Evolutionary conservation across 2,329 filamentous ascomycete species (phyloP).

Genomic region (Fusarium luffae): DNA sequence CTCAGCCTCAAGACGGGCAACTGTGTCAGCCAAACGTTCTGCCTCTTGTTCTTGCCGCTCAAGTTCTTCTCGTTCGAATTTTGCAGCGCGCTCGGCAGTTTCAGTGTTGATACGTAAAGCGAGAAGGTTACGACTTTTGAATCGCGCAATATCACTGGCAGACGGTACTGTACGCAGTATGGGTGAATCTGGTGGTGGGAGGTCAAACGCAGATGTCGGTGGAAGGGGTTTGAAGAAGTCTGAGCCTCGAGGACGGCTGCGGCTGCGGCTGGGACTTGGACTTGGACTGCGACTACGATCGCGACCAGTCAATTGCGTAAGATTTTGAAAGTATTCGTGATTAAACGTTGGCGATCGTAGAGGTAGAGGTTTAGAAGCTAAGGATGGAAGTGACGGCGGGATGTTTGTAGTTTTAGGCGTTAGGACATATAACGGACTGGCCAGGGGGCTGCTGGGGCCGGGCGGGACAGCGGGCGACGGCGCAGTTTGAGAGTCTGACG

Average conservation of each 20-base stretch:
- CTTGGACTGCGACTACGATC: constrained; percentile 30
- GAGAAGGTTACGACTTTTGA: constrained; percentile 39
- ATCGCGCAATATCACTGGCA: constrained; percentile 38
- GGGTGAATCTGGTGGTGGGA: constrained; percentile 27
- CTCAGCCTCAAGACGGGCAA: constrained; percentile 59
- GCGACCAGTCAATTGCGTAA: constrained; percentile 19
- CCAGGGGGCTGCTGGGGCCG: constrained; percentile 37
- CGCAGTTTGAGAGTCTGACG: constrained; percentile 20
- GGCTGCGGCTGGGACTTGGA: constrained; percentile 32
- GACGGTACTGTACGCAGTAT: constrained; percentile 33
- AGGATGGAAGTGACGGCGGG: constrained; percentile 30
- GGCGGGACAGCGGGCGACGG: constrained; percentile 42
- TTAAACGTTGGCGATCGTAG: constrained; percentile 20
- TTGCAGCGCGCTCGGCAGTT: constrained; percentile 33
- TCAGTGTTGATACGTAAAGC: constrained; percentile 39
- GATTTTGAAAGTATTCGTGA: constrained; percentile 27
- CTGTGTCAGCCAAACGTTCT: constrained; percentile 52
- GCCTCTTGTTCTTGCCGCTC: constrained; percentile 39
- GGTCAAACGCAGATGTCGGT: constrained; percentile 11
- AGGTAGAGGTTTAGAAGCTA: constrained; percentile 25
- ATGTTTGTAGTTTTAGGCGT: constrained; percentile 47
- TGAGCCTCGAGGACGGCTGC: constrained; percentile 27
- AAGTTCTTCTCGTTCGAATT: constrained; percentile 34
- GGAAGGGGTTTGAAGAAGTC: constrained; percentile 9
- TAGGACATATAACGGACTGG: constrained; percentile 42